Conservation (phyloP, 139 green algal species). For the Choricystis sp. region DNA sequence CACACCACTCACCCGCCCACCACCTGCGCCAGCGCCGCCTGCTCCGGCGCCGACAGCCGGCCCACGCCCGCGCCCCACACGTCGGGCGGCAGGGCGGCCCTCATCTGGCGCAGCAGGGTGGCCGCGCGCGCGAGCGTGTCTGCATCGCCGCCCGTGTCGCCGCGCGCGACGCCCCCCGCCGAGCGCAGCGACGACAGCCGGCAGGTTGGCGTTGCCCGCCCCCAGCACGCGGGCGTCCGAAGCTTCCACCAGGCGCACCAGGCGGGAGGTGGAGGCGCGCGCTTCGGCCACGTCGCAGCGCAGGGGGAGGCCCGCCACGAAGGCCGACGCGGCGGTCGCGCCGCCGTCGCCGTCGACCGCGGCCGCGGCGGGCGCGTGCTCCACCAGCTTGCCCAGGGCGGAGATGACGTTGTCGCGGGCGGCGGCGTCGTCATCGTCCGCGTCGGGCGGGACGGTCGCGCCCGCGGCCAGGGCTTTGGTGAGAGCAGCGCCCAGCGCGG, state of each 20-base stretch:
- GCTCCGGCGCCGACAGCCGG: neutral
- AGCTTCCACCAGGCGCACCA: slow-evolving; percentile 48
- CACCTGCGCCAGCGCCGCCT: neutral
- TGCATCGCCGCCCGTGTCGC: slow-evolving; percentile 11
- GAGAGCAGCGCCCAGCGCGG: slow-evolving; percentile 19
- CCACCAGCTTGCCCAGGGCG: slow-evolving; percentile 46
- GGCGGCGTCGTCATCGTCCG: slow-evolving; percentile 40
- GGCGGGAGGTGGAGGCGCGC: slow-evolving; percentile 52
- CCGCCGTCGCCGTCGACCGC: too few relatives aligned
- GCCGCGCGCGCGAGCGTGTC: slow-evolving; percentile 4
- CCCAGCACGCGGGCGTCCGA: slow-evolving; percentile 26
- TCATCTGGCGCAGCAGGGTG: slow-evolving; percentile 8
- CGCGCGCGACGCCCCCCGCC: slow-evolving; percentile 20
- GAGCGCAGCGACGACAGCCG: slow-evolving; percentile 17
- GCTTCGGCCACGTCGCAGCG: slow-evolving; percentile 50
- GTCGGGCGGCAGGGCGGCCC: neutral
- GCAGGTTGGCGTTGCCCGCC: slow-evolving; percentile 36
- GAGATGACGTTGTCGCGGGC: slow-evolving; percentile 66
- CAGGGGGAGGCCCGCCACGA: slow-evolving; percentile 44
- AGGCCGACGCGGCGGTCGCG: slow-evolving; percentile 8
- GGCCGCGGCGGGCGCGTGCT: slow-evolving; percentile 5
- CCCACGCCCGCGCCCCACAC: neutral
- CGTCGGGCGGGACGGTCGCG: neutral
- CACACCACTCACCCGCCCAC: neutral
- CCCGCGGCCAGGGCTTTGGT: slow-evolving; percentile 16